phyloP scores from a whole-genome alignment of 2,329 filamentous ascomycete species.

The Curvularia hawaiiensis region DNA sequence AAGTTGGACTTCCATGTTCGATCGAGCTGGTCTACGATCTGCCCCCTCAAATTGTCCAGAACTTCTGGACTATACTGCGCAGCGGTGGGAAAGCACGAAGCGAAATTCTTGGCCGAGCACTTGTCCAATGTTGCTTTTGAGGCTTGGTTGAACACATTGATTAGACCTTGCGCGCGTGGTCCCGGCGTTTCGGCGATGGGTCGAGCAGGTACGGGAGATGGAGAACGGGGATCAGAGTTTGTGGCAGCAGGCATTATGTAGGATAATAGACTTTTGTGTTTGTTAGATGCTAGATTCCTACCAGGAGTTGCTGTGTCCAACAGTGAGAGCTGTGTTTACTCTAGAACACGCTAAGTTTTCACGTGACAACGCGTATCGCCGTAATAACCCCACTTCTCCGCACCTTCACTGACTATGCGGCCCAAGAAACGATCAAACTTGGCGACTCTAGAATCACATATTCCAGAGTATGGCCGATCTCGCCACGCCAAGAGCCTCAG shows the following conservation, averaged over 20 bases:
- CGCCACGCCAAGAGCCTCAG: neutral
- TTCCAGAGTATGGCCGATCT: neutral
- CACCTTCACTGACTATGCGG: neutral
- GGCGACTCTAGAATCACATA: neutral
- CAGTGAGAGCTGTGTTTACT: slow-evolving; percentile 21
- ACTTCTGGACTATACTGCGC: slow-evolving; percentile 62
- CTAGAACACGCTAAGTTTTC: slow-evolving; percentile 17
- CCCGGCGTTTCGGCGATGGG: slow-evolving; percentile 62
- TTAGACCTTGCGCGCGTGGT: slow-evolving; percentile 63
- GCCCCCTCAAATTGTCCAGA: slow-evolving; percentile 62
- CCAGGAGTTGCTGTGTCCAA: neutral
- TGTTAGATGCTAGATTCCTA: neutral
- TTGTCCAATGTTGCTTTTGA: slow-evolving; percentile 64
- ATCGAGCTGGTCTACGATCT: slow-evolving; percentile 64
- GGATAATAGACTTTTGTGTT: neutral
- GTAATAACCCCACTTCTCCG: slow-evolving; percentile 9
- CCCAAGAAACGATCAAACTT: neutral
- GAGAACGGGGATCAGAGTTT: slow-evolving; percentile 45
- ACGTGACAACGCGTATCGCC: slow-evolving; percentile 20
- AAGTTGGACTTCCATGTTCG: slow-evolving; percentile 63
- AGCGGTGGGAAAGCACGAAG: slow-evolving; percentile 67
- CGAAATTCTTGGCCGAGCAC: slow-evolving; percentile 66
- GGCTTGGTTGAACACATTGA: slow-evolving; percentile 65
- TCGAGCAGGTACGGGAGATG: slow-evolving; percentile 59
- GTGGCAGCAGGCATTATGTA: slow-evolving; percentile 40